Conservation (phyloP, 257 asterid species). For the Verbena officinalis region DNA sequence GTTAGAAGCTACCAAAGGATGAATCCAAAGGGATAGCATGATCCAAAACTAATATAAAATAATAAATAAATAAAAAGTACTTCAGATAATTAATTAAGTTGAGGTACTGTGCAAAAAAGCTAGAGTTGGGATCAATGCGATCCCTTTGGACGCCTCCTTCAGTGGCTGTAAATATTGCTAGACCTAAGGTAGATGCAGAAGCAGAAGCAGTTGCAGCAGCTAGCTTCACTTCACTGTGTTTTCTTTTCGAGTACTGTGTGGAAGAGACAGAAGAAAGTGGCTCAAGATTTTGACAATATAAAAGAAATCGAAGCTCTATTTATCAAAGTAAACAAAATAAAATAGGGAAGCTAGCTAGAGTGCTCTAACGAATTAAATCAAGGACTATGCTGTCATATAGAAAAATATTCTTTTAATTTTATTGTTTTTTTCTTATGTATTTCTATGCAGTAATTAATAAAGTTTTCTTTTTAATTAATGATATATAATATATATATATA, state of each 20-base stretch:
- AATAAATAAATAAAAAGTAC: neutral
- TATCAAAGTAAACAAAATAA: too few relatives aligned
- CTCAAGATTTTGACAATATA: constrained; percentile 44
- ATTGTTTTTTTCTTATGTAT: neutral
- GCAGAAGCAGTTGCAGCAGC: neutral
- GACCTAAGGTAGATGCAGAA: neutral
- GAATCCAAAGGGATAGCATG: constrained; percentile 74
- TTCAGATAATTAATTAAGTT: neutral
- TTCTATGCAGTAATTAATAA: neutral
- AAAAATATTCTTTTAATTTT: constrained; percentile 7
- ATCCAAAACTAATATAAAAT: constrained; percentile 45
- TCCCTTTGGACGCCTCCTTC: constrained; percentile 98
- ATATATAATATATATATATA: too few relatives aligned
- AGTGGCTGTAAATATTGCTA: constrained; percentile 60
- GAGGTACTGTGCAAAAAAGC: constrained; percentile 1
- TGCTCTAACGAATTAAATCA: constrained; percentile 40
- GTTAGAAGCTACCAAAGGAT: constrained; percentile 73
- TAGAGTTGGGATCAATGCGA: constrained; percentile 85
- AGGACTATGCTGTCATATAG: constrained; percentile 27
- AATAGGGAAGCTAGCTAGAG: constrained; percentile 21
- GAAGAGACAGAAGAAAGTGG: constrained; percentile 55
- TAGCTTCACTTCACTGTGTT: constrained; percentile 10
- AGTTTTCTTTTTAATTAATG: too few relatives aligned
- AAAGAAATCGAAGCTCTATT: constrained; percentile 26
- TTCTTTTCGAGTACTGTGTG: constrained; percentile 32